Conservation (phyloP, 2,329 filamentous ascomycete species). For the Trichoderma sp. region DNA sequence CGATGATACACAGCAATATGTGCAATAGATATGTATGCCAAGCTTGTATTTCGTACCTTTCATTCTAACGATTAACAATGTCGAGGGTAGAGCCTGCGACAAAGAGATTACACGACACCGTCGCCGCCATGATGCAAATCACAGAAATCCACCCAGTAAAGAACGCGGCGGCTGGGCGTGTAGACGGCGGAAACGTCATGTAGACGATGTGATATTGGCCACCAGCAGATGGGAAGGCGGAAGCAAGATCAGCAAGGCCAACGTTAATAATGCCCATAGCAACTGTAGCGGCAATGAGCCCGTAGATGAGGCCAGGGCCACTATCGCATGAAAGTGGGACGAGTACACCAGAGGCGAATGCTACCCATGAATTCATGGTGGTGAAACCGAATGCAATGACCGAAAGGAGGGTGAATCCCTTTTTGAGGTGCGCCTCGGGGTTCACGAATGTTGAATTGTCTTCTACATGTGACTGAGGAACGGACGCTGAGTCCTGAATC, state of each 20-base stretch:
- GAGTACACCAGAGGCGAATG: slow-evolving; percentile 27
- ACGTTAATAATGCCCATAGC: slow-evolving; percentile 27
- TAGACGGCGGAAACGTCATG: slow-evolving; percentile 26
- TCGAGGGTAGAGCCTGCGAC: slow-evolving; percentile 26
- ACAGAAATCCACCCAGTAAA: slow-evolving; percentile 27
- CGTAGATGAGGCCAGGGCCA: slow-evolving; percentile 28
- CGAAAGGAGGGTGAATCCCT: slow-evolving; percentile 27
- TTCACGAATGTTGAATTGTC: slow-evolving; percentile 21
- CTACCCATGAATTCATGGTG: slow-evolving; percentile 29
- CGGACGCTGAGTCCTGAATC: not conserved
- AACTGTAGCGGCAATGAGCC: slow-evolving; percentile 25
- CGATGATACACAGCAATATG: slow-evolving; percentile 26
- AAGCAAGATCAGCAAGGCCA: slow-evolving; percentile 28
- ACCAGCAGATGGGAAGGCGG: slow-evolving; percentile 27
- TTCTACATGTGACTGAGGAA: slow-evolving; percentile 19
- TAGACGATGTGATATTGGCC: slow-evolving; percentile 30
- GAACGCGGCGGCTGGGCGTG: slow-evolving; percentile 26
- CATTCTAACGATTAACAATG: slow-evolving; percentile 24
- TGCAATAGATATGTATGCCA: slow-evolving; percentile 29
- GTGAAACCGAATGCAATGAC: slow-evolving; percentile 29
- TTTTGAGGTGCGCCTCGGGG: slow-evolving; percentile 23
- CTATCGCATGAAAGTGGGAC: slow-evolving; percentile 27
- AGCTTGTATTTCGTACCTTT: slow-evolving; percentile 22
- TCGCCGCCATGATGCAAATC: slow-evolving; percentile 28
- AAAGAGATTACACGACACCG: slow-evolving; percentile 29